These are phyloP conservation scores for Adiantum capillusveneris DNA, from an alignment of 75 land plant genomes.

Conservation along the genomic window DNA sequence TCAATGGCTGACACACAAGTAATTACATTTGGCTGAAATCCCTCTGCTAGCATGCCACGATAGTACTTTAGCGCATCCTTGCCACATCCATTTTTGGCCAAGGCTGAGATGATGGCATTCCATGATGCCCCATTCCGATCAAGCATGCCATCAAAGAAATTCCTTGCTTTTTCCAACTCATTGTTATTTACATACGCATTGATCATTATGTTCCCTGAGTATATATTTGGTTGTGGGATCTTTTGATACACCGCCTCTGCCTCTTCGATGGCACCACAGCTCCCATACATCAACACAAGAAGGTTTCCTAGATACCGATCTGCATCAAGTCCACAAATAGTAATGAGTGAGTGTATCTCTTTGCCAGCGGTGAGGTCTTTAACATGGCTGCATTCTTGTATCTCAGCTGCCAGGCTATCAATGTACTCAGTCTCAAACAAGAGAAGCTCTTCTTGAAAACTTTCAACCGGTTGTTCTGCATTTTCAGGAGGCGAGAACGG, in stretches of 20 bases:
- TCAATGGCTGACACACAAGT: slow-evolving; percentile 14
- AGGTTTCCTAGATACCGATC: slow-evolving; percentile 3
- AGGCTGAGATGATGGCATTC: slow-evolving; percentile 34
- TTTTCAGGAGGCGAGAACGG: too few relatives aligned
- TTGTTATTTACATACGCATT: slow-evolving; percentile 19
- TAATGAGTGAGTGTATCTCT: too few relatives aligned
- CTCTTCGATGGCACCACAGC: slow-evolving; percentile 9
- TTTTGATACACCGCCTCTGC: slow-evolving; percentile 18
- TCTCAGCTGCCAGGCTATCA: too few relatives aligned
- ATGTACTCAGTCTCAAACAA: too few relatives aligned
- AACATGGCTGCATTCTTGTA: too few relatives aligned
- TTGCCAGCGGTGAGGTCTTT: too few relatives aligned
- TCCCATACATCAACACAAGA: slow-evolving; percentile 13
- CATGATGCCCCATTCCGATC: slow-evolving; percentile 10
- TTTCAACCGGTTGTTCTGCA: too few relatives aligned
- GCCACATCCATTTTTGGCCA: slow-evolving; percentile 11
- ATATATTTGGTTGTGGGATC: slow-evolving; percentile 3
- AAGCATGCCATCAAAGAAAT: slow-evolving; percentile 36
- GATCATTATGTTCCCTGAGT: slow-evolving; percentile 24
- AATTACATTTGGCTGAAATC: slow-evolving; percentile 13
- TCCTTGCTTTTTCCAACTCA: background rate
- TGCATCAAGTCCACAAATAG: slow-evolving; percentile 1
- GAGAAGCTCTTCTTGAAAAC: too few relatives aligned
- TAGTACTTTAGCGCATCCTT: slow-evolving; percentile 23
- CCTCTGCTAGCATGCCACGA: slow-evolving; percentile 1